Evolutionary conservation across 176 grass and related monocot species (phyloP), one percentile per base, ranked within the genome.

Genomic region (Ensete glaucum): DNA sequence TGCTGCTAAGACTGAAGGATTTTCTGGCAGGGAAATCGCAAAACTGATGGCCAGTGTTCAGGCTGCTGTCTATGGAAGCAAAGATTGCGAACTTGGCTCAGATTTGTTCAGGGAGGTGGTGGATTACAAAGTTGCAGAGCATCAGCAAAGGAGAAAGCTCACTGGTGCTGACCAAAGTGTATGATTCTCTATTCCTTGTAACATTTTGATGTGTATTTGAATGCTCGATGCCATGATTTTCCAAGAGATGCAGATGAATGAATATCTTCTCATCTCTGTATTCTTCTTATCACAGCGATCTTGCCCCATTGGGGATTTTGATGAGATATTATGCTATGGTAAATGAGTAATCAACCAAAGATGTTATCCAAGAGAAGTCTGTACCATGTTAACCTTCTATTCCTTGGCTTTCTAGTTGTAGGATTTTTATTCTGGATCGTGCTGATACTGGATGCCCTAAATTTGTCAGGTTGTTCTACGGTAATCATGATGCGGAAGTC

Each of bases 91-190:
- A 76, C 84, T 99, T 15, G 85, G 74, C n/a, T 81, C 95, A 43
- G 88, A 22, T 53, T 60, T 99, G 78, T 94, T 99, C 68, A 78
- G 95, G 4, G 95, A 99, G 72, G 95, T 99, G 12, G 84, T 99
- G 13, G 95, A 99, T 76, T 99, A 94, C 70, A 99, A 99, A 72
- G 90, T 91, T 22, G 90, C 95, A 2, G 95, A 99, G 80, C 95
- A 99, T 86, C 84, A 94, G 81, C 95, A 99, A 76, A 87, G 95
- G 81, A 85, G 73, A 87, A 91, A 78, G 62, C 82, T 99, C 52
- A 88, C 95, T 48, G 81, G 83, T 53, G 60, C 77, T 75, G 88
- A 87, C 76, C 55, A 13, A 34, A 50, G 73, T 23, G 75, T 67
- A 70, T 10, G 43, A 10, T 25, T 15, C 12, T 50, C 43, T 43